Evolutionary conservation across 345 rosid genomes (phyloP).

Genomic region (Gynandropsis gynandra): DNA sequence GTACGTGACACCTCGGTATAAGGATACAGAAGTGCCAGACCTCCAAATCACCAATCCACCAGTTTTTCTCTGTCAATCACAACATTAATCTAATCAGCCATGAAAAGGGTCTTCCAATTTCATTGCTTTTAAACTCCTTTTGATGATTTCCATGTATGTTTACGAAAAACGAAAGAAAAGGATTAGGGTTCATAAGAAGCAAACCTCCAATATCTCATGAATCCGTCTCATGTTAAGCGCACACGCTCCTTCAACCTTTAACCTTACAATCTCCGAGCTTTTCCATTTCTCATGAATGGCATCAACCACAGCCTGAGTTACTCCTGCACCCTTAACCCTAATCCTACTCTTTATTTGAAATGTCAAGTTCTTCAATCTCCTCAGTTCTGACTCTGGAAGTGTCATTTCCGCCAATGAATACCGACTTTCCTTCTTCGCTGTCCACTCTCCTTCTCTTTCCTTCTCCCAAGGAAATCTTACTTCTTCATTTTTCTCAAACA

Average conservation of each 20-base stretch:
- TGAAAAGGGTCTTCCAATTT: background rate
- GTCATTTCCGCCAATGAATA: constrained; percentile 66
- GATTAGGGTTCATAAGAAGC: constrained; percentile 21
- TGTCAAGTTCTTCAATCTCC: constrained; percentile 72
- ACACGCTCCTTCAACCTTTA: constrained; percentile 72
- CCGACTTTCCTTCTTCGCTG: constrained; percentile 48
- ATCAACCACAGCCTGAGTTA: constrained; percentile 66
- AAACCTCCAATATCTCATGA: constrained; percentile 92
- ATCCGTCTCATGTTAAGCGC: constrained; percentile 89
- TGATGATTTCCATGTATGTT: background rate
- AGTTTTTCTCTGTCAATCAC: constrained; percentile 81
- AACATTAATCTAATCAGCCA: no score
- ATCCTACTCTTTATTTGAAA: constrained; percentile 53
- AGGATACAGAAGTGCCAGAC: constrained; percentile 69
- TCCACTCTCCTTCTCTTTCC: constrained; percentile 39
- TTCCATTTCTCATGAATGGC: constrained; percentile 73
- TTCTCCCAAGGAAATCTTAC: constrained; percentile 89
- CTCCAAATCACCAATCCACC: constrained; percentile 98
- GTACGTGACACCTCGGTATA: constrained; percentile 67
- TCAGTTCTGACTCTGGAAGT: constrained; percentile 62
- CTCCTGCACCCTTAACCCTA: constrained; percentile 58
- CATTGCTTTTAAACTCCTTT: background rate
- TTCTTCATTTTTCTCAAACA: constrained; percentile 39
- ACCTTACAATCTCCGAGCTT: constrained; percentile 65
- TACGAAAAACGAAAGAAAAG: constrained; percentile 7